These are phyloP conservation scores for Penicillium sp. DNA, from an alignment of 2,329 filamentous ascomycete genomes.

Conservation along the genomic window DNA sequence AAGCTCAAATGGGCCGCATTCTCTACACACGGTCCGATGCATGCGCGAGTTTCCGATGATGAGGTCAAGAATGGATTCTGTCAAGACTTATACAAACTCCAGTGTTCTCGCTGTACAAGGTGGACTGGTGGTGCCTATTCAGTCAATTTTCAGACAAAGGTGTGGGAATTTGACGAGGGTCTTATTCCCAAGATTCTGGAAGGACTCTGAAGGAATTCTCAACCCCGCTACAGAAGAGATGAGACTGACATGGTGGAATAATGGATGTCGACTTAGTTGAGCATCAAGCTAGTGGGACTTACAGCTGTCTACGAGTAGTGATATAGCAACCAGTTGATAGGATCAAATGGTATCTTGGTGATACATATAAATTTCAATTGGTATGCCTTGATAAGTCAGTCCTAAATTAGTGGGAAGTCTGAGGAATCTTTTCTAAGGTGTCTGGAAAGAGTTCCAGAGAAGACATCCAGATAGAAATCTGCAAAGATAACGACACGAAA, in stretches of 20 bases:
- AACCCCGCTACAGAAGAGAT: not conserved
- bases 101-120: constrained; percentile 47
- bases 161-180: constrained; percentile 31
- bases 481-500: no score
- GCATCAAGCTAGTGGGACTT: not conserved
- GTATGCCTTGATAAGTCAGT: no score
- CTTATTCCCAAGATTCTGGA: constrained; percentile 26
- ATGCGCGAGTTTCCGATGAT: constrained; percentile 37
- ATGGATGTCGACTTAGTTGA: not conserved
- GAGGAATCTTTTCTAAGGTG: no score
- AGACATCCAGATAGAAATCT: no score
- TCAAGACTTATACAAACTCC: constrained; percentile 44
- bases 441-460: no score
- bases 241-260: not conserved
- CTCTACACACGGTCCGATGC: constrained; percentile 35
- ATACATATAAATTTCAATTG: no score
- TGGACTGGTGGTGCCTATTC: constrained; percentile 39
- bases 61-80: constrained; percentile 43
- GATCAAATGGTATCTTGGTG: no score
- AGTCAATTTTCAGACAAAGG: constrained; percentile 33
- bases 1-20: constrained; percentile 30
- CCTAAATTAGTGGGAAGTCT: no score
- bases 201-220: constrained; percentile 12
- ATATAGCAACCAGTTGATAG: no score
- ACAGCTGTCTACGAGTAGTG: no score